Evolutionary conservation across 2,329 filamentous ascomycete genomes (phyloP).

Genomic region (Stagonosporopsis cucurbitacearum): DNA sequence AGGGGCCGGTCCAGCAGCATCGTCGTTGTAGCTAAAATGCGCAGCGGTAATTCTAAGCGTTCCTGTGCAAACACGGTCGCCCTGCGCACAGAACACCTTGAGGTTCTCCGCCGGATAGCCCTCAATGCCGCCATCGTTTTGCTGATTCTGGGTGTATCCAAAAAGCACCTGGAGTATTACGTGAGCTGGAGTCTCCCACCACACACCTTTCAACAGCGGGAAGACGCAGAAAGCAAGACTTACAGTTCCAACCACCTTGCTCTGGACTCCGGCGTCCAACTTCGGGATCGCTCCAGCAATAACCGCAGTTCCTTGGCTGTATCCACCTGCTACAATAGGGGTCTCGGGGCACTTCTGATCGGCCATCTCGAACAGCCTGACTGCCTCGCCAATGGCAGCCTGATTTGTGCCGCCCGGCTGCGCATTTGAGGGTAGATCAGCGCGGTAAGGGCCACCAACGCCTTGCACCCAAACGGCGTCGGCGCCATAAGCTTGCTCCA

Average conservation of each 20-base stretch:
- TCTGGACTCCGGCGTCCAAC: slow-evolving; percentile 33
- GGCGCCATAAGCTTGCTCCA: slow-evolving; percentile 33
- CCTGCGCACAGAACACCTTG: slow-evolving; percentile 45
- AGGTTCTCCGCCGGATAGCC: slow-evolving; percentile 43
- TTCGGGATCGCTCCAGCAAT: slow-evolving; percentile 45
- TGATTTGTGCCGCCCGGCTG: slow-evolving; percentile 40
- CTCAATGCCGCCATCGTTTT: slow-evolving; percentile 46
- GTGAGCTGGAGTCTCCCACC: no score
- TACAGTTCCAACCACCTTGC: slow-evolving; percentile 44
- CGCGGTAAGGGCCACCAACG: slow-evolving; percentile 47
- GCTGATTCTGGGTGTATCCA: slow-evolving; percentile 50
- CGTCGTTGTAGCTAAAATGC: slow-evolving; percentile 42
- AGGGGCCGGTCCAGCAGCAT: slow-evolving; percentile 35
- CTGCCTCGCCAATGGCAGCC: slow-evolving; percentile 43
- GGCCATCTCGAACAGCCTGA: slow-evolving; percentile 46
- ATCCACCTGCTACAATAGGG: slow-evolving; percentile 50
- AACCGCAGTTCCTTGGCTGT: slow-evolving; percentile 51
- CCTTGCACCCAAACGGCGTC: slow-evolving; percentile 38
- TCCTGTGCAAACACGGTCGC: slow-evolving; percentile 47
- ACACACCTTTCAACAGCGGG: no score
- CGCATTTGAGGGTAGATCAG: slow-evolving; percentile 44
- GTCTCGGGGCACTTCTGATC: slow-evolving; percentile 49
- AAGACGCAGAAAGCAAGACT: not conserved
- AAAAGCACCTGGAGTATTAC: slow-evolving; percentile 39
- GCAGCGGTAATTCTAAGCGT: slow-evolving; percentile 41